Conservation (phyloP, 495 filamentous ascomycete species). For the Tuber magnatum region DNA sequence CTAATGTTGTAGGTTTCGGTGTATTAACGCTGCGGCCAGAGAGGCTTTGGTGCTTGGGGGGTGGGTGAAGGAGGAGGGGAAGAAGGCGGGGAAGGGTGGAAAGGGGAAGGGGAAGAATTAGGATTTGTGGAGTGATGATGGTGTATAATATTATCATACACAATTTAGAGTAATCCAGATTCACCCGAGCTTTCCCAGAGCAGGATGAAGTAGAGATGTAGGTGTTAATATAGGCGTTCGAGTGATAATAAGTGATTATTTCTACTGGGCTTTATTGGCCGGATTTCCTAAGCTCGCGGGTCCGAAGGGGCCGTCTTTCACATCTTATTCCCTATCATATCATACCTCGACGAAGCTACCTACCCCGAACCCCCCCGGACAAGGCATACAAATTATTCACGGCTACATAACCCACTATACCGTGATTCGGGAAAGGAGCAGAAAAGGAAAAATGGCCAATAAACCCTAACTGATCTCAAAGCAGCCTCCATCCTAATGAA, state of each 20-base stretch:
- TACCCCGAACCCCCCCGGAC: neutral
- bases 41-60: conserved; percentile 79
- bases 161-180: neutral
- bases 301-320: neutral
- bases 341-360: neutral
- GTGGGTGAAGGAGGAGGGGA: conserved; percentile 45
- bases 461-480: neutral
- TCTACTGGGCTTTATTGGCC: neutral
- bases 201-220: neutral
- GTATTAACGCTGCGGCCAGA: conserved; percentile 78
- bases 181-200: neutral
- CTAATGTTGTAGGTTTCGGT: conserved; percentile 52
- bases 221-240: neutral
- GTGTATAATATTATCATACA: neutral
- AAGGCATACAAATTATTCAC: neutral
- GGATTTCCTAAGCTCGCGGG: neutral
- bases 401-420: neutral
- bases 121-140: neutral
- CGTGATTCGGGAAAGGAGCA: neutral
- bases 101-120: neutral
- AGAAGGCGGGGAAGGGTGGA: neutral
- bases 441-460: neutral
- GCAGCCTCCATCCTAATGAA: neutral
- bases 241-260: neutral
- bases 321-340: neutral